phyloP scores from a whole-genome alignment of 2,329 filamentous ascomycete genomes.

The Podosphaera fusca region DNA sequence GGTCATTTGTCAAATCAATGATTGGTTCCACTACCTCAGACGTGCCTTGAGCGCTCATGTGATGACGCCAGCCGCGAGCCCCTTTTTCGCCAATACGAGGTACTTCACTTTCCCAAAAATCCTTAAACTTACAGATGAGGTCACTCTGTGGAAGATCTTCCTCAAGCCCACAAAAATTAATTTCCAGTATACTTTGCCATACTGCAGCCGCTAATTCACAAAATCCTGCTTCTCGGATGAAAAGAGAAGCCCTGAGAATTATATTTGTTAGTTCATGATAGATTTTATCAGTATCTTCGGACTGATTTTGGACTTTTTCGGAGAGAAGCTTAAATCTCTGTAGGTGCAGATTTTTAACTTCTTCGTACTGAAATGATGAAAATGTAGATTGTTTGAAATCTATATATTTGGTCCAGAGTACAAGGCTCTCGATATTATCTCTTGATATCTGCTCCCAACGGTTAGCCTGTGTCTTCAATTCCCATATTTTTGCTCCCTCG shows the following conservation, averaged over 20 bases:
- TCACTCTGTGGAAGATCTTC: slow-evolving; percentile 6
- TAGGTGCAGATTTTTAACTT: slow-evolving; percentile 34
- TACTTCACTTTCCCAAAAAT: slow-evolving; percentile 75
- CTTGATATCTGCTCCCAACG: slow-evolving; percentile 43
- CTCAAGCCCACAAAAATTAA: slow-evolving; percentile 36
- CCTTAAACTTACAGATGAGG: slow-evolving; percentile 27
- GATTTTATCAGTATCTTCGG: slow-evolving; percentile 5
- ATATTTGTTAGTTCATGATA: slow-evolving; percentile 36
- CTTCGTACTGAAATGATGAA: slow-evolving; percentile 42
- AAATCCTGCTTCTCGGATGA: slow-evolving; percentile 57
- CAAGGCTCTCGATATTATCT: slow-evolving; percentile 31
- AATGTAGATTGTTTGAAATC: slow-evolving; percentile 51
- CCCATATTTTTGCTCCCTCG: slow-evolving; percentile 57
- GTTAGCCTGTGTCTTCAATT: slow-evolving; percentile 30
- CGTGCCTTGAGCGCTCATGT: slow-evolving; percentile 16
- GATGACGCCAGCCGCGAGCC: slow-evolving; percentile 48
- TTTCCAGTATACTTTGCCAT: slow-evolving; percentile 67
- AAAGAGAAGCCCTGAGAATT: slow-evolving; percentile 48
- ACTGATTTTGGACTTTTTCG: slow-evolving; percentile 2
- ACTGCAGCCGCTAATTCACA: slow-evolving; percentile 51
- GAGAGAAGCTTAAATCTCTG: slow-evolving; percentile 29
- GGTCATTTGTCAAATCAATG: slow-evolving; percentile 6
- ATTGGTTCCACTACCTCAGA: slow-evolving; percentile 6
- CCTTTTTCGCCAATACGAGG: slow-evolving; percentile 52
- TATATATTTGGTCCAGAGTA: slow-evolving; percentile 51